Evolutionary conservation across 768 basidiomycete genomes (phyloP).

Genomic region (Brasilioporus rufonigricans): DNA sequence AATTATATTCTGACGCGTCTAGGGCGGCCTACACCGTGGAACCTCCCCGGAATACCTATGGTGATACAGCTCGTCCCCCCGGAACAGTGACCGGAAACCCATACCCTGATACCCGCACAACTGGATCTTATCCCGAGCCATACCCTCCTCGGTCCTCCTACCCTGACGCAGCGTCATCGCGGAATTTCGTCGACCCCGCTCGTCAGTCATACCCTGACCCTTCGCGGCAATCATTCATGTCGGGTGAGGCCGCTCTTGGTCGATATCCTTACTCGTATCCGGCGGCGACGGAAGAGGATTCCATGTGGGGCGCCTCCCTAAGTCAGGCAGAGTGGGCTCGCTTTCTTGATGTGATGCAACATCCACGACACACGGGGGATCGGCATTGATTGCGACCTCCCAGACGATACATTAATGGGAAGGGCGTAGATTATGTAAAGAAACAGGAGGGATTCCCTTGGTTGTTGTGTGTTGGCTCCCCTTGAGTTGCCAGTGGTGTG

Average conservation of each 20-base stretch:
- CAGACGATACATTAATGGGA: constrained; percentile 9
- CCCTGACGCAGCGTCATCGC: constrained; percentile 22
- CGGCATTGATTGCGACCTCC: constrained; percentile 22
- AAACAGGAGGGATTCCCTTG: constrained; percentile 24
- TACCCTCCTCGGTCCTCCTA: constrained; percentile 27
- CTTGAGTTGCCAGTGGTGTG: constrained; percentile 16
- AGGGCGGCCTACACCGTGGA: constrained; percentile 22
- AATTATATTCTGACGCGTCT: constrained; percentile 25
- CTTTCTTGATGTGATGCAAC: constrained; percentile 64
- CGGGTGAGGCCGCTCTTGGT: constrained; percentile 20
- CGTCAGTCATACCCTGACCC: constrained; percentile 24
- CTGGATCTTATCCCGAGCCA: constrained; percentile 23
- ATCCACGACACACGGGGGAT: constrained; percentile 33
- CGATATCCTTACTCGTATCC: constrained; percentile 41
- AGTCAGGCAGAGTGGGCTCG: constrained; percentile 73
- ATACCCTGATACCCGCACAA: constrained; percentile 26
- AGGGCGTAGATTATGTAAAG: constrained; percentile 27
- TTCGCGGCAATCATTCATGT: constrained; percentile 29
- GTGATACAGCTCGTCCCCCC: constrained; percentile 19
- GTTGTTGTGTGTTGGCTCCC: constrained; percentile 18
- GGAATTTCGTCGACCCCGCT: constrained; percentile 22
- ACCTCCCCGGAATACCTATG: constrained; percentile 22
- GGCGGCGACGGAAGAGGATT: constrained; percentile 49
- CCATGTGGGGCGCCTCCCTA: constrained; percentile 77
- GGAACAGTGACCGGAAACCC: constrained; percentile 24